phyloP scores from a whole-genome alignment of 202 grass and related monocot genomes.

The Miscanthus sacchariflorus region DNA sequence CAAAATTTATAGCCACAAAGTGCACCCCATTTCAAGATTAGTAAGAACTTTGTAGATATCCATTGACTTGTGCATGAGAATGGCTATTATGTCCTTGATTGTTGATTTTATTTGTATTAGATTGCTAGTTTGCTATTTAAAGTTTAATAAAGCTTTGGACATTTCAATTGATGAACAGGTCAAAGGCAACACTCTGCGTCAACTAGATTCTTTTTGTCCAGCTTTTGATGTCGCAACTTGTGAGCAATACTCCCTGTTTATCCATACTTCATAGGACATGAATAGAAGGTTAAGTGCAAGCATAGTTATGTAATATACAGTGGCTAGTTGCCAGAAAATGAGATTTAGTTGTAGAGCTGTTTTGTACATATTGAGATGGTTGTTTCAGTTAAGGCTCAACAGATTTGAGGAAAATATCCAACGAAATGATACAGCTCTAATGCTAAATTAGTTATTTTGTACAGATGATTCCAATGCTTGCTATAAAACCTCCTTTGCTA shows the following conservation, averaged over 20 bases:
- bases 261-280: constrained; percentile 65
- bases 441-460: constrained; percentile 44
- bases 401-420: constrained; percentile 38
- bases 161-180: constrained; percentile 49
- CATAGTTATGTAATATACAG: constrained; percentile 60
- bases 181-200: constrained; percentile 10
- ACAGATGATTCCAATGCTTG: constrained; percentile 4
- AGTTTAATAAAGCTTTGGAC: constrained; percentile 15
- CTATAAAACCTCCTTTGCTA: neutral
- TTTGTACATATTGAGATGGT: constrained; percentile 57
- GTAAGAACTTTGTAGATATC: constrained; percentile 4
- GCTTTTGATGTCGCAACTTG: constrained; percentile 39
- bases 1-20: neutral
- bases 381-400: constrained; percentile 33
- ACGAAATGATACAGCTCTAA: constrained; percentile 37
- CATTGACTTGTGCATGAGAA: neutral
- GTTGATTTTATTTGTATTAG: neutral
- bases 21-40: neutral
- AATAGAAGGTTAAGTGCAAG: constrained; percentile 55
- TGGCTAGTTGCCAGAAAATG: constrained; percentile 34
- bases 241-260: constrained; percentile 50
- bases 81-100: neutral
- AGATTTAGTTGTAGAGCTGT: constrained; percentile 58
- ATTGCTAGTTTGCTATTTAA: constrained; percentile 22
- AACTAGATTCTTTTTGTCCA: constrained; percentile 29